Evolutionary conservation across 495 filamentous ascomycete genomes (phyloP), one percentile per base, ranked within the genome.

Genomic region (Pyrenopolyporus hunteri): DNA sequence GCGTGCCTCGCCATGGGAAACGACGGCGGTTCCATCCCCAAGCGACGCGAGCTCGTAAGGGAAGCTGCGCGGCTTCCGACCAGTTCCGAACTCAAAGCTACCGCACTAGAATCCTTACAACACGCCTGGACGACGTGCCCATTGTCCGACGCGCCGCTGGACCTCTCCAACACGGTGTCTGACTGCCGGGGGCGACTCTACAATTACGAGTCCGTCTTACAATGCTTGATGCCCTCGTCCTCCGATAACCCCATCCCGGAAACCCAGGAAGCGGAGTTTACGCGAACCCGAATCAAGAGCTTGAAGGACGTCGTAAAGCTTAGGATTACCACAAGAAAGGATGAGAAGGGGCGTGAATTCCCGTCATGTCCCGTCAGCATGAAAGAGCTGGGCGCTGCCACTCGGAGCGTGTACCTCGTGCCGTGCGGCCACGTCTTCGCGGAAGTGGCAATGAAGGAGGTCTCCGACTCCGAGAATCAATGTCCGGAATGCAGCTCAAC

Each of bases 401-500:
- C 88, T 11, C 92, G 86, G 75, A 79, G 90, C 7, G 91, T 96
- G 13, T 98, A 98, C 72, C 68, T 98, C 4, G 91, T 97, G 11
- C 94, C 94, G 0, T 98, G 94, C 67, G 94, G 94, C 1, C 95
- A 98, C 82, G 95, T 90, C 1, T 98, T 98, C 72, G 85, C 89
- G 1, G 91, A 93, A 60, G 85, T 84, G 44, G 90, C 90, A 6
- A 83, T 97, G 46, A 89, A 87, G 57, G 91, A 97, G 72, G 82
- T 97, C 3, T 78, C 32, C 25, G 45, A 57, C 9, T 66, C 73
- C 20, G 76, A 76, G 42, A 76, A 76, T 13, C 59, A 63, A 1
- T 83, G 80, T 59, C 75, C 77, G 1, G 77, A 91, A 80, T 98
- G 94, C 70, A 89, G 88, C 65, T 85, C 88, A 63, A 50, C 82